These are phyloP conservation scores for Leccinum incarnatum DNA, from an alignment of 768 basidiomycete species.

Conservation along the genomic window DNA sequence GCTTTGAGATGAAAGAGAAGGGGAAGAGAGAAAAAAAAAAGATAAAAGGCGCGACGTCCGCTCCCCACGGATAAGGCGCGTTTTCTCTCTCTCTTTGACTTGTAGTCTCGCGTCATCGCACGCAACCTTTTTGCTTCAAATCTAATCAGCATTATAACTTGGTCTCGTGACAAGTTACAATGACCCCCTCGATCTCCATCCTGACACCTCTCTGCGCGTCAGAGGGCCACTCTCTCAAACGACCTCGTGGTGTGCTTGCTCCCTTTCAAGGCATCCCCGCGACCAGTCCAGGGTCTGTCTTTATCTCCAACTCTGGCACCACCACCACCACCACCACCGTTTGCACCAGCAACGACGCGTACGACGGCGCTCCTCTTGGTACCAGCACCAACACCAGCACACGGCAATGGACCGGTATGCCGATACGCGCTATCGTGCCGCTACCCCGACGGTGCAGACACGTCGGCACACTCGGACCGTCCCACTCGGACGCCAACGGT, in stretches of 20 bases:
- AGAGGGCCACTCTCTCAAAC: slow-evolving; percentile 1
- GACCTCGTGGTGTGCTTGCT: not conserved
- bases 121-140: not conserved
- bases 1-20: slow-evolving; percentile 7
- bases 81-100: too few relatives aligned
- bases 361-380: not conserved
- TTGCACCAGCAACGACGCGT: not conserved
- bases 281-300: not conserved
- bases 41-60: not conserved
- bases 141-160: too few relatives aligned
- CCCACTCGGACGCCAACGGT: not conserved
- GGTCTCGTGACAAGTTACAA: not conserved
- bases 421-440: slow-evolving; percentile 23
- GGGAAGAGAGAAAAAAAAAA: not conserved
- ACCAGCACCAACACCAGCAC: not conserved
- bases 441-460: slow-evolving; percentile 13
- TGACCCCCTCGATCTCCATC: slow-evolving; percentile 10
- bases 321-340: not conserved
- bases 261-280: not conserved
- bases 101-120: not conserved
- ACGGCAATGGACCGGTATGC: slow-evolving; percentile 18
- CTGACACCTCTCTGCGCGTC: not conserved
- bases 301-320: not conserved
- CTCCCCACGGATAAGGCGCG: slow-evolving; percentile 1
- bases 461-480: too few relatives aligned